phyloP scores from a whole-genome alignment of 2,329 filamentous ascomycete genomes.

The Colletotrichum simmondsii region DNA sequence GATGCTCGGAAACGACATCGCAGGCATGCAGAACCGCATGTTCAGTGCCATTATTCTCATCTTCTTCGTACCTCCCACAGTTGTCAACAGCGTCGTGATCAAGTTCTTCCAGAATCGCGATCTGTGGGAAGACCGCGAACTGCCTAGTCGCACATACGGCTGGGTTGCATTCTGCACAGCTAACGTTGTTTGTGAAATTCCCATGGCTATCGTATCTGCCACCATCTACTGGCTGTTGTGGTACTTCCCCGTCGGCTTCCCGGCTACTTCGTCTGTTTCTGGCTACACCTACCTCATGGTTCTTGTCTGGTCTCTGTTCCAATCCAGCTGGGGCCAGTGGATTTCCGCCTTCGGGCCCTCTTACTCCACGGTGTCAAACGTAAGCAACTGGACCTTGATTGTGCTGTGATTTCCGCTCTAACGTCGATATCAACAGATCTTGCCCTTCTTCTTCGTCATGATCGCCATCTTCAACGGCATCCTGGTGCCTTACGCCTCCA shows the following conservation, averaged over 20 bases:
- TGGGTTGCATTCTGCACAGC: slow-evolving; percentile 83
- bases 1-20: slow-evolving; percentile 71
- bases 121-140: slow-evolving; percentile 79
- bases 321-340: slow-evolving; percentile 83
- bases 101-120: slow-evolving; percentile 81
- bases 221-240: slow-evolving; percentile 79
- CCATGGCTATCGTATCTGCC: slow-evolving; percentile 71
- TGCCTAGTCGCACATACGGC: slow-evolving; percentile 79
- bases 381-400: slow-evolving; percentile 38
- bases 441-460: slow-evolving; percentile 86
- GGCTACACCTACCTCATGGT: slow-evolving; percentile 85
- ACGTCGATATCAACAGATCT: slow-evolving; percentile 49
- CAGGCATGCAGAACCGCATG: slow-evolving; percentile 81
- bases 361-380: slow-evolving; percentile 82
- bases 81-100: slow-evolving; percentile 80
- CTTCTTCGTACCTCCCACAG: slow-evolving; percentile 73
- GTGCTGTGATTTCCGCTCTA: fast-evolving
- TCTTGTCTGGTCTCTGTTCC: slow-evolving; percentile 81
- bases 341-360: slow-evolving; percentile 84
- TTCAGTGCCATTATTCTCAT: slow-evolving; percentile 75
- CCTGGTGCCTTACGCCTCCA: slow-evolving; percentile 47
- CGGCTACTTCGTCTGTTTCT: slow-evolving; percentile 70
- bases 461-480: slow-evolving; percentile 83
- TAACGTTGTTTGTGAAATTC: slow-evolving; percentile 78
- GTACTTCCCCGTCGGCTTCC: slow-evolving; percentile 81